These are phyloP conservation scores for Monosporozyma aerobia DNA, from an alignment of 805 yeast species.

Conservation along the genomic window DNA sequence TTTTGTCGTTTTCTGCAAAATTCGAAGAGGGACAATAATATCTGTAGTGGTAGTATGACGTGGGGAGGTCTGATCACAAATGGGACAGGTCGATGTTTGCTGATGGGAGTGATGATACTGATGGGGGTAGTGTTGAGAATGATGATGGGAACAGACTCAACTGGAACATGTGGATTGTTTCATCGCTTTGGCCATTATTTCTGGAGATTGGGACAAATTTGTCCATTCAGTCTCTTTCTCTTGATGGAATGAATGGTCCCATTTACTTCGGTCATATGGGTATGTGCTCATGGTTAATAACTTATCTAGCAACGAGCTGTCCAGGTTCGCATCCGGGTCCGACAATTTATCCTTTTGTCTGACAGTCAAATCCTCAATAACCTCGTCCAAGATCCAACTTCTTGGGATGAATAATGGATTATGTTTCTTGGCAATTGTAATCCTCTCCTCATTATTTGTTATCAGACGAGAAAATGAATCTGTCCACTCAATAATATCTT, in stretches of 20 bases:
- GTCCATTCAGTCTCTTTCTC: conserved; percentile 52
- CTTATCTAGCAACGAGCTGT: conserved; percentile 42
- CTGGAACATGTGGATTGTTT: conserved; percentile 67
- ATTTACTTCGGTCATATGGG: conserved; percentile 61
- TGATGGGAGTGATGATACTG: too few species aligned
- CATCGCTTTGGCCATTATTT: conserved; percentile 42
- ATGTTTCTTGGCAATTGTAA: conserved; percentile 32
- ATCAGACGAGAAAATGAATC: conserved; percentile 38
- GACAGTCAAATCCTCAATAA: conserved; percentile 49
- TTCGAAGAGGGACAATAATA: not conserved
- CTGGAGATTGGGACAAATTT: conserved; percentile 28
- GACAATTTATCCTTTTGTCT: conserved; percentile 38
- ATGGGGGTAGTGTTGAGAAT: too few species aligned
- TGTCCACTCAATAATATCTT: conserved; percentile 44
- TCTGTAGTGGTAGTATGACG: not conserved
- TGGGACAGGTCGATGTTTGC: too few species aligned
- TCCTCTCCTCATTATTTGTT: conserved; percentile 33
- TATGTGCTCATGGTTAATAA: conserved; percentile 60
- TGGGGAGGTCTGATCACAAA: too few species aligned
- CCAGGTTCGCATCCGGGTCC: conserved; percentile 14
- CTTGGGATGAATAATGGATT: conserved; percentile 82
- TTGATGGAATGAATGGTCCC: conserved; percentile 47
- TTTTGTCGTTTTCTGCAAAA: not conserved
- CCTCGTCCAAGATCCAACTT: conserved; percentile 81
- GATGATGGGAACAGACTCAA: conserved; percentile 6